A percentile compares a stretch with the other conserved stretches of the same genome.
These are phyloP conservation scores for Limnanthes douglasii DNA, from an alignment of 345 rosid genomes.

Conservation along the genomic window DNA sequence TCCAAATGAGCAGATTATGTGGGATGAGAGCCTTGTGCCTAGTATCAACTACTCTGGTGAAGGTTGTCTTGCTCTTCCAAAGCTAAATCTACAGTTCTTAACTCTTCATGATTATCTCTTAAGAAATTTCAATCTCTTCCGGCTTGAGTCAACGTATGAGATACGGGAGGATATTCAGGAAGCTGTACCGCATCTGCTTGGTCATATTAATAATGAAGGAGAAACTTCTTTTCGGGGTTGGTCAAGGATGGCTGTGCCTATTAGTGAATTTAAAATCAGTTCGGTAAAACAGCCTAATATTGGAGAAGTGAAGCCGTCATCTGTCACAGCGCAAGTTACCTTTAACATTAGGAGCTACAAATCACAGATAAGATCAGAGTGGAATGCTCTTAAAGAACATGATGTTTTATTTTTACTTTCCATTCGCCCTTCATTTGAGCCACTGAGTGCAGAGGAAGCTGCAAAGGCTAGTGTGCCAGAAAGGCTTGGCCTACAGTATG, in stretches of 20 bases:
- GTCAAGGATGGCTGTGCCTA: slow-evolving; percentile 98
- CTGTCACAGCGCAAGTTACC: slow-evolving; percentile 73
- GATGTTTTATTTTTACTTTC: slow-evolving; percentile 92
- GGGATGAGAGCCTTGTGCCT: slow-evolving; percentile 98
- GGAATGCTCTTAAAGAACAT: slow-evolving; percentile 97
- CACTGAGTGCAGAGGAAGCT: slow-evolving; percentile 91
- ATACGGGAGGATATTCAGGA: slow-evolving; percentile 99
- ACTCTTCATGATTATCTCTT: slow-evolving; percentile 96
- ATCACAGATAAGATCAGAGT: slow-evolving; percentile 80
- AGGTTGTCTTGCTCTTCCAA: slow-evolving; percentile 98
- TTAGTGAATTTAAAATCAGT: slow-evolving; percentile 53
- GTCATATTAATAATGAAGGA: slow-evolving; percentile 77
- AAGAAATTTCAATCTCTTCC: slow-evolving; percentile 93
- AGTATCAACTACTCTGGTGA: slow-evolving; percentile 99
- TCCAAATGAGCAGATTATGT: slow-evolving; percentile 99
- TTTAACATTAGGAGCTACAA: slow-evolving; percentile 84
- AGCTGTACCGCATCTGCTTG: slow-evolving; percentile 92
- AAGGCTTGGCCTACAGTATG: slow-evolving; percentile 88
- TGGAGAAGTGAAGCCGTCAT: slow-evolving; percentile 95
- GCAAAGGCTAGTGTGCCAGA: slow-evolving; percentile 84
- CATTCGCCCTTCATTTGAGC: slow-evolving; percentile 84
- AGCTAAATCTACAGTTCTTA: slow-evolving; percentile 89
- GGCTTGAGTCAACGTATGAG: slow-evolving; percentile 96
- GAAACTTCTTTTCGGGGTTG: slow-evolving; percentile 94
- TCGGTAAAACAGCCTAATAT: slow-evolving; percentile 93